Conservation (phyloP, 345 rosid species). For the Citrus glauca region DNA sequence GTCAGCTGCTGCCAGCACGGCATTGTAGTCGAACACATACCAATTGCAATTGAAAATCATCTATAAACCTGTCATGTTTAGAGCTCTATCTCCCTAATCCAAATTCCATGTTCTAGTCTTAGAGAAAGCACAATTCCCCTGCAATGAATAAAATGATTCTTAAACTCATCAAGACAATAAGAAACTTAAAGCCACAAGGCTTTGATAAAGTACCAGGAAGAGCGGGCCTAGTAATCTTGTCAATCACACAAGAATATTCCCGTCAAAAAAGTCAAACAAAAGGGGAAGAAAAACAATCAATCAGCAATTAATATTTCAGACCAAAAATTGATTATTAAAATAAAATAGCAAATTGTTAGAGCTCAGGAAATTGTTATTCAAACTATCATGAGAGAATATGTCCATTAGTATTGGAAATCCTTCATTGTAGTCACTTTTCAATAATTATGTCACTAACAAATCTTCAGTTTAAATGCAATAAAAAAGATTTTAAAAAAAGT, state of each 20-base stretch:
- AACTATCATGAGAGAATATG: not conserved
- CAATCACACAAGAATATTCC: not conserved
- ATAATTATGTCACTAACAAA: not conserved
- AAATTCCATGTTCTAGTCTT: too few relatives aligned
- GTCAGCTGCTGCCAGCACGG: too few relatives aligned
- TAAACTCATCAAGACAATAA: too few relatives aligned
- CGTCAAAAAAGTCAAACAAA: not conserved
- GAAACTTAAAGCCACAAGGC: too few relatives aligned
- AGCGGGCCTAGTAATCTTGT: not conserved
- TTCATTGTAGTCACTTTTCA: not conserved
- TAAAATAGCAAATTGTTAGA: not conserved
- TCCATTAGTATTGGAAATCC: not conserved
- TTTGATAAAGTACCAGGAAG: not conserved
- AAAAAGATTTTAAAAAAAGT: not conserved
- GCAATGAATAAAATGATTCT: too few relatives aligned
- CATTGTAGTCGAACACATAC: too few relatives aligned
- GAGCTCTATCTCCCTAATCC: too few relatives aligned
- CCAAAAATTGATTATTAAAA: not conserved
- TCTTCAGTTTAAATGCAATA: not conserved
- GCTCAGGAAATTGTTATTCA: too few relatives aligned
- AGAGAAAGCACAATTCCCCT: too few relatives aligned
- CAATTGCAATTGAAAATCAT: too few relatives aligned
- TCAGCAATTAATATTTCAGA: not conserved
- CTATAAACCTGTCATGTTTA: too few relatives aligned
- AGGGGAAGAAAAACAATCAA: too few relatives aligned